Evolutionary conservation across 495 filamentous ascomycete species (phyloP).

Genomic region (Tuber indicum): DNA sequence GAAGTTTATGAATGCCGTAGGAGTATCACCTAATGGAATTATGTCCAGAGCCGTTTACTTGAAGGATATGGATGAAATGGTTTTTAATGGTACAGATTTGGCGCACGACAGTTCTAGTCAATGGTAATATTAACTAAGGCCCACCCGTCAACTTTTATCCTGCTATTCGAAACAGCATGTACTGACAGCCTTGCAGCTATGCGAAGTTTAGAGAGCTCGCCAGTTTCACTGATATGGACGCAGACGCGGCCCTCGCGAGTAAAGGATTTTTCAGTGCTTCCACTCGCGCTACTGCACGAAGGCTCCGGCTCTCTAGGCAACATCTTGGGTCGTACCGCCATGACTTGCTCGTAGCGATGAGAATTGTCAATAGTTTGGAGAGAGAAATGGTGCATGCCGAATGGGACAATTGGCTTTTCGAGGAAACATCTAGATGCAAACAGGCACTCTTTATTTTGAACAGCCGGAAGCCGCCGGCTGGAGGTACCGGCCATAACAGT

Average conservation of each 20-base stretch:
- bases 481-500: conserved; percentile 18
- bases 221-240: conserved; percentile 51
- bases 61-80: conserved; percentile 67
- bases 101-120: not conserved
- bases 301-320: conserved; percentile 70
- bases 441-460: conserved; percentile 53
- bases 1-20: conserved; percentile 70
- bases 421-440: conserved; percentile 63
- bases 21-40: conserved; percentile 66
- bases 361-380: conserved; percentile 84
- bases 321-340: conserved; percentile 80
- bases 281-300: conserved; percentile 56
- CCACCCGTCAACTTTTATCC: not conserved
- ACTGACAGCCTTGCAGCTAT: conserved; percentile 41
- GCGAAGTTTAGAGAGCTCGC: conserved; percentile 53
- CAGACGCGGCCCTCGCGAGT: conserved; percentile 47
- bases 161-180: not conserved
- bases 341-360: conserved; percentile 82
- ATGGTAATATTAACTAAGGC: not conserved
- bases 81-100: conserved; percentile 43
- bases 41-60: conserved; percentile 85
- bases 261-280: conserved; percentile 46
- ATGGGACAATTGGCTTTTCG: conserved; percentile 82
- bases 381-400: conserved; percentile 72
- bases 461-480: conserved; percentile 19